Base-by-base conservation (phyloP, 345 rosid species). In the Viola odorata region DNA sequence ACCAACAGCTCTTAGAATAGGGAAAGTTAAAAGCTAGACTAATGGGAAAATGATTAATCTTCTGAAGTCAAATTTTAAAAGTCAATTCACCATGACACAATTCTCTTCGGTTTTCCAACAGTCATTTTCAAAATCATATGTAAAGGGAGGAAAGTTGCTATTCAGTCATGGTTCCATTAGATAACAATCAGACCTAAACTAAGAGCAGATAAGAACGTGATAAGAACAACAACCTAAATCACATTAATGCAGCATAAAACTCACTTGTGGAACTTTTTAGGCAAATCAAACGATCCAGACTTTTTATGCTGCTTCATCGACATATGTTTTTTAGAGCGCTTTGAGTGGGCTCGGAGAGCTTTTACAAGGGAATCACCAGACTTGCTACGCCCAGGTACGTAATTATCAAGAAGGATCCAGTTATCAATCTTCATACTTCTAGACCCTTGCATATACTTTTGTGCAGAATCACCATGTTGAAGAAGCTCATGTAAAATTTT, bases 391-490 rank as follows among this genome's bases (percentile, higher is more conserved):
- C 78, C 76, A 66, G 71, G 80, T 50, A 82, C 84, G 55, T 62
- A 85, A 66, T 85, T 92, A 78, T 89, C 97, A 62, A 92, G 94
- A 54, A 84, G 96, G 68, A 92, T 79, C 76, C 87, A 89, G 51
- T 75, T 77, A 44, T 87, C 88, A 44, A 87, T 65, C 78, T 81
- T 85, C 80, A 66, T 67, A 41, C 74, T 77, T 72, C 81, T 87
- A 44, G 80, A 77, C 50, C 96, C 90, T 58, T 84, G 91, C 79
- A 79, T 59, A 75, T 94, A 86, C 69, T 90, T 94, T 39, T 78
- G 87, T 45, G 95, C 82, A 60, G 78, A 78, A 81, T 94, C 97
- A 57, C 99, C 99, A 16, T 73, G 80, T 62, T 86, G 86, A 58
- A 87, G 82, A 66, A 94, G 91, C 6, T 77, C 87, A 54, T 84